Conservation (phyloP, 192 early-diverging fungal species). For the Rhizoclosmatium sp. region DNA sequence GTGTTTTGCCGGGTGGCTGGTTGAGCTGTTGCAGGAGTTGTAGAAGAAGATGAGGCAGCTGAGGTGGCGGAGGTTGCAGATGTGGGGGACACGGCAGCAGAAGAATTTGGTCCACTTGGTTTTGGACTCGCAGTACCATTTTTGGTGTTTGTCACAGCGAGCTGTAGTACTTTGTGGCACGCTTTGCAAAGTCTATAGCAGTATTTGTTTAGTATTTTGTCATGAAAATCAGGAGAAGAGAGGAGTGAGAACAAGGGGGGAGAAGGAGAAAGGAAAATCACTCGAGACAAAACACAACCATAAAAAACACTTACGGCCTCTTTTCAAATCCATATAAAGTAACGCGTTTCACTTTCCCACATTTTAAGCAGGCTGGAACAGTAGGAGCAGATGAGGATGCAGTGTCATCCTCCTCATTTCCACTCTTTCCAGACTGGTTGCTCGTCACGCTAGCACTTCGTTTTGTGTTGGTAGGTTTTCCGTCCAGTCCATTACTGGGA, state of each 20-base stretch:
- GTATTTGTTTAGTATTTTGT: background rate
- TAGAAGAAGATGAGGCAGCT: background rate
- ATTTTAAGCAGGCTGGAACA: background rate
- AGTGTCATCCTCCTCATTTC: background rate
- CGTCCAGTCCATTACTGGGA: background rate
- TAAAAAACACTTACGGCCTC: constrained; percentile 11
- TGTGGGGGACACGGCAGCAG: background rate
- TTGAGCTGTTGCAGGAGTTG: too few relatives aligned
- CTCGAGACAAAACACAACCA: background rate
- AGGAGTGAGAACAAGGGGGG: too few relatives aligned
- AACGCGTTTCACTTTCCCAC: background rate
- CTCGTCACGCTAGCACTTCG: background rate
- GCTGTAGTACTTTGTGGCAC: constrained; percentile 17
- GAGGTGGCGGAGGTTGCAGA: background rate
- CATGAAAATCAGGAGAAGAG: too few relatives aligned
- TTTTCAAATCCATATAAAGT: constrained; percentile 12
- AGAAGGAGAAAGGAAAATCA: too few relatives aligned
- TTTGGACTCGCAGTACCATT: background rate
- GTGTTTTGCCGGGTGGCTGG: too few relatives aligned
- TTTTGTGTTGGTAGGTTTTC: background rate
- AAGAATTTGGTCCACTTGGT: background rate
- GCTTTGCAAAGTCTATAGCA: constrained; percentile 19
- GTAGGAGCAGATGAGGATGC: background rate
- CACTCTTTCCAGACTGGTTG: background rate
- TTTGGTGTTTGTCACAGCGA: background rate